Evolutionary conservation across 176 grass and related monocot species (phyloP).

Genomic region (Musa acuminata): DNA sequence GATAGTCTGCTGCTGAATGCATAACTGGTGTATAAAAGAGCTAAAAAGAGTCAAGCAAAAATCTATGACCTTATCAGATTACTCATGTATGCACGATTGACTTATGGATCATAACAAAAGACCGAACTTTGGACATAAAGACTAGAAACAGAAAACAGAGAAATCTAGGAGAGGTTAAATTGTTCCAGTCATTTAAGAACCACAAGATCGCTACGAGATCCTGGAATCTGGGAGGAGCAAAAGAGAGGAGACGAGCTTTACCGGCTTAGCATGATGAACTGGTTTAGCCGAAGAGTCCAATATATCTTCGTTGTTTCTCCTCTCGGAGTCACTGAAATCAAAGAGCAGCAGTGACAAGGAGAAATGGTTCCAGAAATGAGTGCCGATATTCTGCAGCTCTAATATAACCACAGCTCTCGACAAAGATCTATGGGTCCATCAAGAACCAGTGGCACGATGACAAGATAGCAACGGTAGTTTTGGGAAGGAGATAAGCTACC

Average conservation of each 20-base stretch:
- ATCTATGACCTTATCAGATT: not conserved
- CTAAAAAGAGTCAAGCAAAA: not conserved
- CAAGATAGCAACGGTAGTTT: conserved; percentile 15
- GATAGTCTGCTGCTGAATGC: not conserved
- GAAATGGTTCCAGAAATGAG: not conserved
- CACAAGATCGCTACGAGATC: not conserved
- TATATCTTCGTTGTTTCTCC: conserved; percentile 28
- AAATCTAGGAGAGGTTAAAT: not conserved
- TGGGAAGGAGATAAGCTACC: conserved; percentile 29
- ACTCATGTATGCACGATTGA: not conserved
- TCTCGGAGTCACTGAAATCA: conserved; percentile 54
- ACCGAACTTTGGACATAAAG: too few species aligned
- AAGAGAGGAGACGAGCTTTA: conserved; percentile 16
- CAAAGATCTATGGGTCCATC: not conserved
- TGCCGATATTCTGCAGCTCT: not conserved
- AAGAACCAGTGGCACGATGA: not conserved
- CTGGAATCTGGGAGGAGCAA: not conserved
- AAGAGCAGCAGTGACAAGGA: conserved; percentile 18
- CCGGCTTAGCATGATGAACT: conserved; percentile 31
- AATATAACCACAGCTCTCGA: not conserved
- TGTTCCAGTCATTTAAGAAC: not conserved
- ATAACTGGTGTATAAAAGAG: not conserved
- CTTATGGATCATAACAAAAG: not conserved
- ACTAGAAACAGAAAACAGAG: not conserved
- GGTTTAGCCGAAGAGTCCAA: conserved; percentile 32